These are phyloP conservation scores for Lycium ferocissimum DNA, from an alignment of 257 asterid species.

Conservation along the genomic window DNA sequence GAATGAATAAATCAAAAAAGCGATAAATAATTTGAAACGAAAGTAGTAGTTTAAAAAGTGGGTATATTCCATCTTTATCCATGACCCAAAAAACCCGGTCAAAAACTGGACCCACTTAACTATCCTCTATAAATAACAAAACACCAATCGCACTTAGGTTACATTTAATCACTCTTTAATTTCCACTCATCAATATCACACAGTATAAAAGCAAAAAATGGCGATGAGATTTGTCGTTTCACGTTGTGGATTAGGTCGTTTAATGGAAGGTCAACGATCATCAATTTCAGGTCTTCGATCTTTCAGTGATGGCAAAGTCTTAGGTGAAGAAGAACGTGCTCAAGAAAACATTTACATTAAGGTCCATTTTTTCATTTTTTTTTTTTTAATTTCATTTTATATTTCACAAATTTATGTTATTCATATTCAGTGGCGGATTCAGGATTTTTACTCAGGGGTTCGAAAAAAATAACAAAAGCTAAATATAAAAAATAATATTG, in stretches of 20 bases:
- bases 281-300: conserved; percentile 46
- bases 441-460: no score
- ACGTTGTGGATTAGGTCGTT: conserved; percentile 43
- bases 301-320: conserved; percentile 65
- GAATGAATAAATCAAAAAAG: no score
- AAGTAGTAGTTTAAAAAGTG: no score
- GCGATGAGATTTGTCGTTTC: conserved; percentile 56
- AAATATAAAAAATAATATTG: no score
- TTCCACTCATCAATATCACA: neutral
- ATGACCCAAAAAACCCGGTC: conserved; percentile 25
- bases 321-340: conserved; percentile 91
- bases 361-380: conserved; percentile 36
- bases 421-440: neutral
- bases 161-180: neutral
- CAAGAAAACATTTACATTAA: conserved; percentile 75
- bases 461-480: no score
- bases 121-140: neutral
- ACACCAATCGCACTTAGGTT: neutral
- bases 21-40: no score
- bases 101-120: neutral
- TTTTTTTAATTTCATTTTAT: neutral
- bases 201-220: conserved; percentile 30
- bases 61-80: neutral
- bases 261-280: conserved; percentile 49
- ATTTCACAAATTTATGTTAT: neutral